These are phyloP conservation scores for Chlamydomonas incerta DNA, from an alignment of 139 green algal species.

Conservation along the genomic window DNA sequence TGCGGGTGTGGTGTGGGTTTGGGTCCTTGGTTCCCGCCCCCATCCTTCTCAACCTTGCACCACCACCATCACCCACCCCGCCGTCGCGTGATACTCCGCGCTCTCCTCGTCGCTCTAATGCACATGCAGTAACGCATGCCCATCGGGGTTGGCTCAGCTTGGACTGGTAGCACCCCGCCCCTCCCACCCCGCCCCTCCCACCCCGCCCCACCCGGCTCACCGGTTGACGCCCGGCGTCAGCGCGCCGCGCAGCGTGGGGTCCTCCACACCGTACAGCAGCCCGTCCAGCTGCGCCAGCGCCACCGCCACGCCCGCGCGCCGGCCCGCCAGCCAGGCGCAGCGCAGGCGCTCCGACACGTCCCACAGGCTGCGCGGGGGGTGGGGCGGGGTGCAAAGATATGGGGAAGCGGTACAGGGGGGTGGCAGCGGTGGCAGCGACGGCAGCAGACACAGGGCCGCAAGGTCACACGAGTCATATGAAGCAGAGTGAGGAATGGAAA, in stretches of 20 bases:
- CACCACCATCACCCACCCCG: too few species aligned
- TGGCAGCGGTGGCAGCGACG: too few species aligned
- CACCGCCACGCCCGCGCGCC: not conserved
- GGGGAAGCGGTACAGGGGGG: too few species aligned
- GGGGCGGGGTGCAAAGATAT: too few species aligned
- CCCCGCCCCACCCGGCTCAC: not conserved
- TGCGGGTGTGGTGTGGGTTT: too few species aligned
- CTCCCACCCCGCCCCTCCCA: not conserved
- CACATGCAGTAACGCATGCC: not conserved
- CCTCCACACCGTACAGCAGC: conserved; percentile 17
- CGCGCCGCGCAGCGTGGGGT: not conserved
- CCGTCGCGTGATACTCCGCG: too few species aligned
- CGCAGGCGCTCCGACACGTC: conserved; percentile 39
- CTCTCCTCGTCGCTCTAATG: not conserved
- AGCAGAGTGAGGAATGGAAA: too few species aligned
- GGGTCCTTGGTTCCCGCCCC: too few species aligned
- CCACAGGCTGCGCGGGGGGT: conserved; percentile 36
- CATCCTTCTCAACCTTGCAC: too few species aligned
- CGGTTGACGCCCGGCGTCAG: not conserved
- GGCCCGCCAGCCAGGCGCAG: conserved; percentile 4
- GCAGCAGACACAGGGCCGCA: too few species aligned
- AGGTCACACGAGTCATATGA: too few species aligned
- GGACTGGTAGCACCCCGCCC: too few species aligned
- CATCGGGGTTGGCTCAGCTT: not conserved
- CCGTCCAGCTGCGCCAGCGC: conserved; percentile 11